Evolutionary conservation across 176 grass and related monocot species (phyloP), one percentile per base, ranked within the genome.

Genomic region (Triticum turgidum): DNA sequence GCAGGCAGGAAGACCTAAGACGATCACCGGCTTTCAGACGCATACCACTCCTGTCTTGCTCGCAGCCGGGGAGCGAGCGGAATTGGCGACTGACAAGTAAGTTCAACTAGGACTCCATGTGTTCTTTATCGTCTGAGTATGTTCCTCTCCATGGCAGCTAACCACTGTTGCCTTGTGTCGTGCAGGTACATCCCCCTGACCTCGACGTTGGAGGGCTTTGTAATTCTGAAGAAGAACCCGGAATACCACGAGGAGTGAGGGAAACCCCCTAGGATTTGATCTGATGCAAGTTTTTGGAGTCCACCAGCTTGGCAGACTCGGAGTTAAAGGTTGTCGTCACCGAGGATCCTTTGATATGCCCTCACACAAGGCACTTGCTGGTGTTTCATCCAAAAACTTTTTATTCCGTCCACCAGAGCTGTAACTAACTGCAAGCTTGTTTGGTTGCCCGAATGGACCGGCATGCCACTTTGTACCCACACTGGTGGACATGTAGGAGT

Each of bases 11-110:
- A 88, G 97, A n/a, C 97, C 97, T 3, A 99, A 99, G 80, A 96
- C 97, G 6, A 99, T 99, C 20, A 99, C 97, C 6, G 97, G 97
- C 15, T 99, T 99, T 27, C 97, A 99, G 86, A 99, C 97, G 84
- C 97, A 99, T 85, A 94, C 97, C 1, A 99, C 97, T 1, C 97
- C 97, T 7, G 92, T 99, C 27, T 91, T 99, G 85, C 94, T 99
- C 62, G 97, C 97, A 11, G 94, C 97, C 4, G 97, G 97, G 7
- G 97, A 99, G 66, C 89, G 97, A 66, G 97, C 97, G 32, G 97
- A 99, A 65, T 81, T 99, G 63, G 97, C 97, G 3, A 94, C 97
- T 6, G 97, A 99, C 66, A 99, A 99, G 94, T 99, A 96, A 85
- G 61, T 20, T 35, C 1, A 4, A 72, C 7, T 63, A 25, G 14